Base-by-base conservation (phyloP, 106 monocot species). In the Dendrobium nobile region DNA sequence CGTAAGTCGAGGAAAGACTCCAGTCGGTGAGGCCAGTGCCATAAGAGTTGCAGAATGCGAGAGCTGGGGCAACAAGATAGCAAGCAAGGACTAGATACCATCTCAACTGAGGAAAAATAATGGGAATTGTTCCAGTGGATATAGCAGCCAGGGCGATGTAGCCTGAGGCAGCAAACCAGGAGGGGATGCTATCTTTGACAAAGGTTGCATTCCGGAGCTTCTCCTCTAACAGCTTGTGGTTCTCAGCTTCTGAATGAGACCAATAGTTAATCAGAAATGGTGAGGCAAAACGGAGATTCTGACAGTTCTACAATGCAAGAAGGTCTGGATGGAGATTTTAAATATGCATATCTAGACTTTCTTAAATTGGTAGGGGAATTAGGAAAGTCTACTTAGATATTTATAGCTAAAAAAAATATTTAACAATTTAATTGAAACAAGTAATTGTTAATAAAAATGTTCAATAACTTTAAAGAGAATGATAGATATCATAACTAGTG, bases 21-120 rank as follows among this genome's bases (percentile, higher is more conserved):
- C 91, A 95, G 79, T 95, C 95, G 2, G 95, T 95, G 6, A 95
- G 87, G 54, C 95, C 95, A 31, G 88, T 85, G 31, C 92, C 95
- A 33, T 95, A 95, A 4, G 95, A 92, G 78, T 95, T 95, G 85
- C 95, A 95, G 80, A 95, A 95, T 48, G 95, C 95, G 17, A 95
- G 91, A 1, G 85, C 85, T 5, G 95, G 95, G 15, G 95, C 95
- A 18, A 92, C 54, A 1, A 93, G 40, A 77, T 95, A 95, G 59
- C 83, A 83, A 9, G 41, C 58, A 7, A 95, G 87, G 20, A 95
- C 85, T 1, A 89, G 87, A 79, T 95, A 93, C 95, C 92, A 93
- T 79, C 42, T 77, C 24, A 95, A 67, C 80, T 95, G 95, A 9
- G 95, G 92, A 77, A 95, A 95, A 78, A 95, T 93, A 19, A 70